A percentile compares a stretch with the other conserved stretches of the same genome.
These are phyloP conservation scores for Pythium aristosporum DNA, from an alignment of 352 stramenopile genomes.

Conservation along the genomic window DNA sequence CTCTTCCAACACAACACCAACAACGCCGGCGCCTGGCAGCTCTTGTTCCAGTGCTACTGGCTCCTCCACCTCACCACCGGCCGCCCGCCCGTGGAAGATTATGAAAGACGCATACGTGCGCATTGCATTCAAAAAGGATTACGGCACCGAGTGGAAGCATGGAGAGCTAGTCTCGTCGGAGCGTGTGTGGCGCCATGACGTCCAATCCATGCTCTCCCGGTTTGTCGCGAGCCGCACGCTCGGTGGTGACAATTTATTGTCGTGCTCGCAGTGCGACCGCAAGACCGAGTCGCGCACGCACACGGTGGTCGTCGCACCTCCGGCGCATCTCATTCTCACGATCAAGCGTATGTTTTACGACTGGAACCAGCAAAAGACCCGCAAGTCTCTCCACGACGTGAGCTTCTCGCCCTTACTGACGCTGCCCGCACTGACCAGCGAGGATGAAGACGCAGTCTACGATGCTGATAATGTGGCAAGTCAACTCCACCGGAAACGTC, in stretches of 20 bases:
- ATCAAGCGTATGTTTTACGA: slow-evolving; percentile 91
- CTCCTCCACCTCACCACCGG: slow-evolving; percentile 16
- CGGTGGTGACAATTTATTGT: slow-evolving; percentile 77
- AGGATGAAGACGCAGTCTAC: slow-evolving; percentile 55
- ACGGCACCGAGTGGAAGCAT: slow-evolving; percentile 85
- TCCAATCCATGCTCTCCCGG: slow-evolving; percentile 78
- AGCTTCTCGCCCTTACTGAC: slow-evolving; percentile 68
- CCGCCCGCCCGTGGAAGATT: slow-evolving; percentile 57
- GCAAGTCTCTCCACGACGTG: slow-evolving; percentile 86
- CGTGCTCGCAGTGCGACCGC: slow-evolving; percentile 60
- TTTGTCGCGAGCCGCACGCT: slow-evolving; percentile 81
- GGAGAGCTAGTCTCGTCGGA: slow-evolving; percentile 77
- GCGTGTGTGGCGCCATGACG: slow-evolving; percentile 80
- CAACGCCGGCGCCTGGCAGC: background rate
- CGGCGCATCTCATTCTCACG: slow-evolving; percentile 83
- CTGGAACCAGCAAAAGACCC: slow-evolving; percentile 85
- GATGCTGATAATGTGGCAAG: slow-evolving; percentile 10
- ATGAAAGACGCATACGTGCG: slow-evolving; percentile 86
- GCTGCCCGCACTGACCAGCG: slow-evolving; percentile 53
- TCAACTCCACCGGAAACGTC: slow-evolving; percentile 34
- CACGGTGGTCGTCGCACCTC: slow-evolving; percentile 79
- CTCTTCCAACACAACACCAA: slow-evolving; percentile 2
- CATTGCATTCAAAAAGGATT: slow-evolving; percentile 89
- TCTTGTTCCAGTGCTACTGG: slow-evolving; percentile 11
- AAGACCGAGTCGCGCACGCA: slow-evolving; percentile 84